Evolutionary conservation across 2,329 filamentous ascomycete genomes (phyloP), one percentile per base, ranked within the genome.

Genomic region (Cercospora berteroae): DNA sequence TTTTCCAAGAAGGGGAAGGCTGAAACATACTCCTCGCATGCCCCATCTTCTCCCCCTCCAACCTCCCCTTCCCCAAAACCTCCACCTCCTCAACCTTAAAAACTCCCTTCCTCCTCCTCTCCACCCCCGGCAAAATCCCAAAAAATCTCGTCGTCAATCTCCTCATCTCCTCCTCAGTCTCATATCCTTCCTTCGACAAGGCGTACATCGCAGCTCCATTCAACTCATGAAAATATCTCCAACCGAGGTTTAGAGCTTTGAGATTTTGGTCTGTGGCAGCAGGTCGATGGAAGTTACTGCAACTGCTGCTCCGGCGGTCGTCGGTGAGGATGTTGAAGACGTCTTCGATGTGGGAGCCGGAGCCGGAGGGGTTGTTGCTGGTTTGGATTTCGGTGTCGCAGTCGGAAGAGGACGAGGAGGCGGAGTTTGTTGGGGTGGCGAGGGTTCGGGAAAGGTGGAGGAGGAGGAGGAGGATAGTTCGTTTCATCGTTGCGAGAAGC

Each of bases 141-240:
- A 67, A 67, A 31, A 64, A 67, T 9, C 65, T 60, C 48, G 65
- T 67, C n/a, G 65, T 60, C 5, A 64, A 44, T 31, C 60, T 48
- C n/a, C 60, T 52, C 13, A 42, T 56, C 56, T 67, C 65, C 29
- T 55, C 65, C 12, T 67, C 42, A 27, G 57, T 39, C 6, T 27
- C 48, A 20, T 67, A 64, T 4, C 52, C 56, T 33, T 59, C 55
- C 6, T 63, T 16, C 7, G 29, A 44, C 16, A 67, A 55, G 6
- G 65, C 60, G 10, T 31, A 10, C 2, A 55, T 20, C 2, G 65
- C 65, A 13, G 65, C 65, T 2, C 12, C 10, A 25, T 63, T 67
- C 60, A 64, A 52, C 4, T 23, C 48, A 9, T 27, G 48, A 1
- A 52, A 1, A 8, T 52, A 52, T 5, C 48, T 52, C 48, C 48